Base-by-base conservation (phyloP, 306 rosid species). In the Biancaea sappan region DNA sequence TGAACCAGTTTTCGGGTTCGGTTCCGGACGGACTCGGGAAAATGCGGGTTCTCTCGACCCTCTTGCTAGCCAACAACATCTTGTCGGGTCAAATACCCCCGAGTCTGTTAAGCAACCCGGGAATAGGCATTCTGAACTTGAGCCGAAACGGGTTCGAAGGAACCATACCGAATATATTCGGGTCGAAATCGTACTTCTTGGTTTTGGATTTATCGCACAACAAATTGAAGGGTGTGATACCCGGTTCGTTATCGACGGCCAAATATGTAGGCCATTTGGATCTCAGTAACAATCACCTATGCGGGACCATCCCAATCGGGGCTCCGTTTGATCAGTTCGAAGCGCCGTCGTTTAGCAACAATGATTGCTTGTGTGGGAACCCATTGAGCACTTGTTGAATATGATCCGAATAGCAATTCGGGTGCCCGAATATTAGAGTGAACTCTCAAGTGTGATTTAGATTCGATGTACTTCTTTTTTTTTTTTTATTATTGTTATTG, bases 341-440 rank as follows among this genome's bases (percentile, higher is more conserved):
- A 60, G 96, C 88, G 41, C 80, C 90, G 50, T 92, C 97, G 77
- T 94, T 94, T 69, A 38, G 78, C 10, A 82, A 80, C 86, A 94
- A 94, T 5, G 88, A 92, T 13, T 94, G 97, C 54, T 84, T 94
- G 26, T 94, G 98, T 63, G 98, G 98, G 16, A 94, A 92, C 70
- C 97, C 97, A 0, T 64, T 94, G 50, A 84, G 57, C 51, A 75
- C 89, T 50, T 91, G 96, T 71, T 88, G 72, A 84, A 29, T 40
- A 16, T 24, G n/a, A 4, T 0, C 9, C 48, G 16, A 54, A 3
- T 61, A 61, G 7, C 8, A 16, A 46, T 10, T 41, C 13, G 48
- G 44, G 1, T 10, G 9, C 48, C 48, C 48, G 18, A 43, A 14
- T 43, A 43, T 38, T 41, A n/a, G 10, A 40, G 71, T 29, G 71